Evolutionary conservation across 1,284 basidiomycete species (phyloP).

Genomic region (Porodaedalea pini): DNA sequence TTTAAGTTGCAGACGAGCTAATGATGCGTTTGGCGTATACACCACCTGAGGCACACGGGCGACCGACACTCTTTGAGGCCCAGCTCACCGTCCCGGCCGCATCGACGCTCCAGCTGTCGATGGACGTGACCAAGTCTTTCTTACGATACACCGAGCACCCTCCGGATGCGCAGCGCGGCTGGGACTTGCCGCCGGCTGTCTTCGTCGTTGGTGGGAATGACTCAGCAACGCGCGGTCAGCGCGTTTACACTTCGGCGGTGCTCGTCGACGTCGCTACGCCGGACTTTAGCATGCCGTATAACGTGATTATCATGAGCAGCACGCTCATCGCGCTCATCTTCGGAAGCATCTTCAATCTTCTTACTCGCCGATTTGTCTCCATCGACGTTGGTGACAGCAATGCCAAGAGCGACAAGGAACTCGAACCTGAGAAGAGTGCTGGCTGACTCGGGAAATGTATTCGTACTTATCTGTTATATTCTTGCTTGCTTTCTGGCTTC

Average conservation of each 20-base stretch:
- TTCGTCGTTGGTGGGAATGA: constrained; percentile 38
- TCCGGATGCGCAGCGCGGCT: constrained; percentile 92
- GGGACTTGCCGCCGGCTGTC: constrained; percentile 86
- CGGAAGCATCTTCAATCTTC: constrained; percentile 84
- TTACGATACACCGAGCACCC: constrained; percentile 94
- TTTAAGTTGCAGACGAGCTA: constrained; percentile 47
- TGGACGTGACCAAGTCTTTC: constrained; percentile 84
- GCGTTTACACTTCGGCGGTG: constrained; percentile 78
- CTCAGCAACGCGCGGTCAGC: constrained; percentile 24
- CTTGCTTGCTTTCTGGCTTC: not conserved
- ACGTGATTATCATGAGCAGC: constrained; percentile 95
- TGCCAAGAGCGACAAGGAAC: not conserved
- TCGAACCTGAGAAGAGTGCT: not conserved
- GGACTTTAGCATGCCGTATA: constrained; percentile 99
- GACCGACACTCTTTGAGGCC: constrained; percentile 74
- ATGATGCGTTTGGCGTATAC: constrained; percentile 62
- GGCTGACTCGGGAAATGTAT: not conserved
- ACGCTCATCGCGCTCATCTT: constrained; percentile 92
- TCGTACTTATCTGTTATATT: not conserved
- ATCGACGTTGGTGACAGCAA: constrained; percentile 26
- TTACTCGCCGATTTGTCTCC: constrained; percentile 79
- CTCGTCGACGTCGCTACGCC: constrained; percentile 92
- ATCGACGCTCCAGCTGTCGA: constrained; percentile 58
- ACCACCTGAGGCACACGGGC: constrained; percentile 64
- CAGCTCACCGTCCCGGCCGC: constrained; percentile 67